Evolutionary conservation across 2,329 filamentous ascomycete genomes (phyloP).

Genomic region (Aspergillus sp.): DNA sequence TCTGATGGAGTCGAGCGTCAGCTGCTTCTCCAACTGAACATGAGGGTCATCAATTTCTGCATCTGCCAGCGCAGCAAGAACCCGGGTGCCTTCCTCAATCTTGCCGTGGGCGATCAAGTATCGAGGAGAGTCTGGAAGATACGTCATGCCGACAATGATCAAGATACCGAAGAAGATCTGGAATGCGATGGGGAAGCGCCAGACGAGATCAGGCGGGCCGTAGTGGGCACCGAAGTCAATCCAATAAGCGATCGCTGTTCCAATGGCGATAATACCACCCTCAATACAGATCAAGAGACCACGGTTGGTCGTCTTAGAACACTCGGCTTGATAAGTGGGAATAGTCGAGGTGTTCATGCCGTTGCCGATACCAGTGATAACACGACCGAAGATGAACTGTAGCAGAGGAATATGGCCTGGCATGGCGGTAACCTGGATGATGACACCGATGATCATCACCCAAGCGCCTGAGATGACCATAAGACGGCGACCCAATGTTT

Average conservation of each 20-base stretch:
- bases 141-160: conserved; percentile 21
- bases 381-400: conserved; percentile 24
- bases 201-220: conserved; percentile 14
- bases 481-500: conserved; percentile 17
- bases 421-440: conserved; percentile 22
- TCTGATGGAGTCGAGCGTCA: conserved; percentile 16
- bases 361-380: conserved; percentile 23
- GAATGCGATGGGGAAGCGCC: conserved; percentile 24
- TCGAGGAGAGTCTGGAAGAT: conserved; percentile 22
- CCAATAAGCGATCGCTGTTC: conserved; percentile 22
- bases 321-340: conserved; percentile 24
- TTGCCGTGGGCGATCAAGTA: conserved; percentile 21
- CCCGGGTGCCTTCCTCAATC: conserved; percentile 16
- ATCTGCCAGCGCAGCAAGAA: conserved; percentile 14
- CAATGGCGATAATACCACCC: conserved; percentile 20
- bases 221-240: conserved; percentile 22
- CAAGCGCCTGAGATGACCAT: conserved; percentile 19
- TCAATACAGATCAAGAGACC: conserved; percentile 23
- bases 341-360: conserved; percentile 25
- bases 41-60: conserved; percentile 14
- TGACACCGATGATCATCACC: conserved; percentile 21
- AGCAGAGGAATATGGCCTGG: conserved; percentile 14
- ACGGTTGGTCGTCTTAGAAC: conserved; percentile 20
- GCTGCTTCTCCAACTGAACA: conserved; percentile 15
- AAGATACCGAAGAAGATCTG: conserved; percentile 20